Conservation (phyloP, 768 basidiomycete genomes). For the Lactarius indigo region DNA sequence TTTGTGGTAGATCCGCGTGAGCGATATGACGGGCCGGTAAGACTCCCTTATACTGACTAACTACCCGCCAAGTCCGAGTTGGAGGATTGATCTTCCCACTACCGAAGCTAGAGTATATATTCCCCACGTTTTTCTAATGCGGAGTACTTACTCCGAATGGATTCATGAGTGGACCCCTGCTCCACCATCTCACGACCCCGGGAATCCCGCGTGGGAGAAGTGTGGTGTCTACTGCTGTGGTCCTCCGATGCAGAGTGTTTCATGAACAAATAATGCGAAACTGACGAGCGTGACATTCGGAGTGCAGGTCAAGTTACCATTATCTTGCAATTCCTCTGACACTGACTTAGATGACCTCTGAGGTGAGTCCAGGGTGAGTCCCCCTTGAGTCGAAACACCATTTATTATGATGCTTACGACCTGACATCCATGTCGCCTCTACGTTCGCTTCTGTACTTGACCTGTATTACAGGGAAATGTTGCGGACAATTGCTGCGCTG, state of each 20-base stretch:
- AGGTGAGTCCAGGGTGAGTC: too few species aligned
- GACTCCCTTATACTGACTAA: neutral
- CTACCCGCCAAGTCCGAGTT: neutral
- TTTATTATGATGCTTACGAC: neutral
- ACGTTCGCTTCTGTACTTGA: neutral
- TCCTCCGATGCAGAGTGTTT: neutral
- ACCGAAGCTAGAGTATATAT: neutral
- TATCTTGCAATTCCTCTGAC: too few species aligned
- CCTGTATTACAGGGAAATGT: neutral
- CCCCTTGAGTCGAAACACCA: too few species aligned
- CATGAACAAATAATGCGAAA: neutral
- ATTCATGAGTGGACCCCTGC: neutral
- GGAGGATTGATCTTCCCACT: neutral
- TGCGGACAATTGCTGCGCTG: neutral
- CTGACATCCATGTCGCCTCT: neutral
- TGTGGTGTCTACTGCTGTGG: neutral
- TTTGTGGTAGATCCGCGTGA: neutral
- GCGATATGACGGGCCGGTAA: neutral
- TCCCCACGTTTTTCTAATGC: neutral
- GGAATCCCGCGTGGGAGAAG: neutral
- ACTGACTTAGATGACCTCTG: too few species aligned
- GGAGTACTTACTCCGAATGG: neutral
- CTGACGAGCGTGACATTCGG: neutral
- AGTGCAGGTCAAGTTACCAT: too few species aligned
- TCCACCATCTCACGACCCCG: neutral